Percentiles rank a stretch among this genome's conserved stretches.
Conservation (phyloP, 83 land plant genomes). For the Thuja plicata region DNA sequence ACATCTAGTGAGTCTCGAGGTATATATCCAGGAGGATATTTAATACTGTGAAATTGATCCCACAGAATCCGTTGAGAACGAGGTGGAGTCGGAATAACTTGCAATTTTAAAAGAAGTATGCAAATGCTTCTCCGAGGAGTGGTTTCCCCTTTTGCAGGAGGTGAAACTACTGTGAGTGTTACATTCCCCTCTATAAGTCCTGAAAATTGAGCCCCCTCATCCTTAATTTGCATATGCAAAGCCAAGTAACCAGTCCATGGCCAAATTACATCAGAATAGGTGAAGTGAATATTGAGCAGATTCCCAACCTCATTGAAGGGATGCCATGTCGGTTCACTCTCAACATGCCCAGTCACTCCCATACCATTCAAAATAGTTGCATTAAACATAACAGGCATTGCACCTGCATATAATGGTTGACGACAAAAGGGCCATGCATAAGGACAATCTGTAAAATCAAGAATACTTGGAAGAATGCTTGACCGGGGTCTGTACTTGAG, state of each 20-base stretch:
- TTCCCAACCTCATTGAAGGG: slow-evolving; percentile 70
- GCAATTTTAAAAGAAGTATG: slow-evolving; percentile 67
- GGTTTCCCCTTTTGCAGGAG: slow-evolving; percentile 69
- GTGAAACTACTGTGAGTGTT: slow-evolving; percentile 68
- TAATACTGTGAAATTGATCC: slow-evolving; percentile 97
- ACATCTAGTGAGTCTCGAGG: slow-evolving; percentile 98
- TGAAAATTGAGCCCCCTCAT: slow-evolving; percentile 78
- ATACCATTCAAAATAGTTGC: slow-evolving; percentile 97
- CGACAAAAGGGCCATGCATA: slow-evolving; percentile 99
- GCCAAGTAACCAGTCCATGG: slow-evolving; percentile 98
- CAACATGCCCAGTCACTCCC: slow-evolving; percentile 93
- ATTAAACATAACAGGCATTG: slow-evolving; percentile 98
- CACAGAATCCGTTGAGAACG: slow-evolving; percentile 79
- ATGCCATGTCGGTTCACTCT: slow-evolving; percentile 74
- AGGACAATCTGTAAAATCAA: slow-evolving; percentile 86
- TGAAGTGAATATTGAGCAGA: slow-evolving; percentile 78
- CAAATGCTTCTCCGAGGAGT: slow-evolving; percentile 57
- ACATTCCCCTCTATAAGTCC: slow-evolving; percentile 90
- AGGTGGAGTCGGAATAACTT: slow-evolving; percentile 90
- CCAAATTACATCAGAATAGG: slow-evolving; percentile 93
- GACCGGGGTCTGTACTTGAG: slow-evolving; percentile 82
- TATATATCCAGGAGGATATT: slow-evolving; percentile 98
- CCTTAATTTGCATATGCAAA: slow-evolving; percentile 83
- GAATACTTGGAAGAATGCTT: slow-evolving; percentile 76
- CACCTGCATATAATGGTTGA: slow-evolving; percentile 94